Evolutionary conservation across 2,329 filamentous ascomycete genomes (phyloP).

Genomic region (Westerdykella ornata): DNA sequence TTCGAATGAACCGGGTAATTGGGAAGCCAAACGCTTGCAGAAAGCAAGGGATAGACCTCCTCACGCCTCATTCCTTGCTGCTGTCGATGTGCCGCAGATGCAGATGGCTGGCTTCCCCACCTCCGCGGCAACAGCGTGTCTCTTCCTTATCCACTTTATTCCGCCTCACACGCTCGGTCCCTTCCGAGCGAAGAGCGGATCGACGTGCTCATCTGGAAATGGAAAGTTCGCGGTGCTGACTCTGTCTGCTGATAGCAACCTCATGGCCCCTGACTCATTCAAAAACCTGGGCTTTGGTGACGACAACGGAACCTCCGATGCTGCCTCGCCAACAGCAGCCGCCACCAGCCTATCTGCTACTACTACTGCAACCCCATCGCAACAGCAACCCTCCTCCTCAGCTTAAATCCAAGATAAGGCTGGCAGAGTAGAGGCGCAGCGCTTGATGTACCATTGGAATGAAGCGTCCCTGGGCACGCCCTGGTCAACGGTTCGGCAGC

Average conservation of each 20-base stretch:
- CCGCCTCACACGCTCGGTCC: constrained; percentile 19
- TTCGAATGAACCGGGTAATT: constrained; percentile 20
- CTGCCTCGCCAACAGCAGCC: constrained; percentile 6
- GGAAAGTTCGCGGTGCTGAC: constrained; percentile 14
- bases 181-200: constrained; percentile 13
- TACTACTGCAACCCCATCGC: constrained; percentile 22
- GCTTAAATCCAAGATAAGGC: constrained; percentile 18
- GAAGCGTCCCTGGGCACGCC: constrained; percentile 8
- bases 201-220: background rate
- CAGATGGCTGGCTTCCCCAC: constrained; percentile 8
- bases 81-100: constrained; percentile 19
- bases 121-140: constrained; percentile 9
- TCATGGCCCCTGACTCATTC: constrained; percentile 95
- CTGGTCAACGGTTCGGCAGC: constrained; percentile 21
- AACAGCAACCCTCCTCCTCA: constrained; percentile 15
- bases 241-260: constrained; percentile 50
- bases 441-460: constrained; percentile 14
- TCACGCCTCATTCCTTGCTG: constrained; percentile 16
- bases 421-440: constrained; percentile 14
- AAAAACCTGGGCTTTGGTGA: constrained; percentile 79
- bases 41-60: constrained; percentile 20
- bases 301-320: constrained; percentile 31
- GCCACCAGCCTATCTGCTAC: background rate
- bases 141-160: constrained; percentile 15
- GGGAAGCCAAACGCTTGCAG: constrained; percentile 8